Evolutionary conservation across 257 asterid species (phyloP), one percentile per base, ranked within the genome.

Genomic region (Penstemon davidsonii): DNA sequence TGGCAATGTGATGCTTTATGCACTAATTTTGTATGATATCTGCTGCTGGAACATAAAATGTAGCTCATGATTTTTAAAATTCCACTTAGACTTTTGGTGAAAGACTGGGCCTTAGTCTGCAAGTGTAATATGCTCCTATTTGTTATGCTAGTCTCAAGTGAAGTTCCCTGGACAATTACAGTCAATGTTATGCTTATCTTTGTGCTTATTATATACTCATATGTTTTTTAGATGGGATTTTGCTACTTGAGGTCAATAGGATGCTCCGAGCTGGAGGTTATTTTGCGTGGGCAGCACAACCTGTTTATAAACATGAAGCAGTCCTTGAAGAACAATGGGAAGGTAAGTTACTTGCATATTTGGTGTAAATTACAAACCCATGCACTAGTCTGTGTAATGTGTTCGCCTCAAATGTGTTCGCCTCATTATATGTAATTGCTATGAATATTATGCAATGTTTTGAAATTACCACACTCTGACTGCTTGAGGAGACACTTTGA

Each of bases 261-360:
- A 74, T 93, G 87, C 96, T 93, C 62, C 87, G 97, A 33, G 98
- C 94, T 18, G 97, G 96, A 55, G 99, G 97, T 68, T 93, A 93
- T 82, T 93, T 93, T 81, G 87, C 73, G 60, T 93, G 97, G 97
- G 99, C 97, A 7, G 96, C 97, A 44, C 99, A 93, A 77, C 97
- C 99, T 56, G 96, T 90, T 66, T 90, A 93, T 77, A 90, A 93
- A 73, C 97, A 93, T 73, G 99, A 90, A 79, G 64, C 92, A 39
- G 76, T 43, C 68, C 89, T 93, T 45, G 96, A 88, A 84, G 81
- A 79, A 76, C 99, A 93, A 75, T 93, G 97, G 96, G 88, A 88
- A 84, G 99, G 97, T 90, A 78, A 79, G 18, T 25, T 57, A 7
- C 65, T 64, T n/a, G 33, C 43, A 55, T 70, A 59, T 52, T 67